A percentile compares a stretch with the other conserved stretches of the same genome.
Evolutionary conservation across 305 asterid genomes (phyloP).

Genomic region (Fraxinus floribunda): DNA sequence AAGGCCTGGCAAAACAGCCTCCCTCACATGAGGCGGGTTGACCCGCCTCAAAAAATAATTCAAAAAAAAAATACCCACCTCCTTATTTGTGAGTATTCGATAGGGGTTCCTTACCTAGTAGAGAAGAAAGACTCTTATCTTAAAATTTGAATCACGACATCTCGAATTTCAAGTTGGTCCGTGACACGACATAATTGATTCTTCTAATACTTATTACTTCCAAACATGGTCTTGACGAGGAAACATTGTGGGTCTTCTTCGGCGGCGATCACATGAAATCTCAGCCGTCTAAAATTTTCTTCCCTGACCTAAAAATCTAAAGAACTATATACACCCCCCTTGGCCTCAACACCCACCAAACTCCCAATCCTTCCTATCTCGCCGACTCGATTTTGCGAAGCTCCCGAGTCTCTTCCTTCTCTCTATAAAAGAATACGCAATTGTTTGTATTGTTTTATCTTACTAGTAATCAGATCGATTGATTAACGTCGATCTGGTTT

Average conservation of each 20-base stretch:
- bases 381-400: conserved; percentile 21
- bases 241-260: conserved; percentile 4
- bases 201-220: not conserved
- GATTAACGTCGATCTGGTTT: not conserved
- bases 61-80: no score
- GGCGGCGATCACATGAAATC: conserved; percentile 40
- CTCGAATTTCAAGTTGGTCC: not conserved
- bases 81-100: no score
- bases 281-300: conserved; percentile 33
- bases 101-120: no score
- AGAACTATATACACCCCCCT: conserved; percentile 2
- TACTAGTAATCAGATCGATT: conserved; percentile 1
- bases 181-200: not conserved
- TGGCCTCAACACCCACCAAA: not conserved
- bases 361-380: conserved; percentile 21
- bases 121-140: no score
- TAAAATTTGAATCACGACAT: no score
- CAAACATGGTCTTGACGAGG: not conserved
- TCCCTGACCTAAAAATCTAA: conserved; percentile 30
- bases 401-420: conserved; percentile 4
- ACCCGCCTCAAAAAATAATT: no score
- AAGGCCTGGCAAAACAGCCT: no score
- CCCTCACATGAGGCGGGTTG: no score
- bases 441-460: not conserved
- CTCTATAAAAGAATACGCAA: no score